Conservation (phyloP, 1,284 basidiomycete species). For the Cutaneotrichosporon cyanovorans region DNA sequence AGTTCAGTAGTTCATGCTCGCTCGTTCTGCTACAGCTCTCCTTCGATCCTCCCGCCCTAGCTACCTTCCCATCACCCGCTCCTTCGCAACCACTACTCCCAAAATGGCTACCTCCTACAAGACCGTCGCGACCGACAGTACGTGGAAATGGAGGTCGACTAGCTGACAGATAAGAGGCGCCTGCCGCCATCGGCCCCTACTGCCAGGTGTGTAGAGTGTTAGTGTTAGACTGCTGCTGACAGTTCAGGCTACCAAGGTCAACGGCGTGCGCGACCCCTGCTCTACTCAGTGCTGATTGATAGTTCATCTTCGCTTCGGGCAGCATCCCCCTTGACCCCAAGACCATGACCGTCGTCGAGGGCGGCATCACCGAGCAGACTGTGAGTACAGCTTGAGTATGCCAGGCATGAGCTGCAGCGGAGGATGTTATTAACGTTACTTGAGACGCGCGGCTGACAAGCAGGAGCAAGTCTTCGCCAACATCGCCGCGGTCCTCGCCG, state of each 20-base stretch:
- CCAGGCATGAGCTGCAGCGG: too few species aligned
- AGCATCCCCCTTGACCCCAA: slow-evolving; percentile 77
- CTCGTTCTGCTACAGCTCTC: too few species aligned
- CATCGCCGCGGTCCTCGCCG: slow-evolving; percentile 73
- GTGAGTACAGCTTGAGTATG: slow-evolving; percentile 29
- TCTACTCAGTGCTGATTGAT: neutral
- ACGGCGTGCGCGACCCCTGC: slow-evolving; percentile 49
- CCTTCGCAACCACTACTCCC: neutral
- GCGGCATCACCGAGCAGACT: slow-evolving; percentile 77
- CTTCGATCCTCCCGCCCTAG: too few species aligned
- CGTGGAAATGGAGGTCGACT: neutral
- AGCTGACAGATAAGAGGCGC: slow-evolving; percentile 55
- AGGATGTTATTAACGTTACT: too few species aligned
- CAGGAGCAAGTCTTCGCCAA: slow-evolving; percentile 75
- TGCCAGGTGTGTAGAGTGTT: slow-evolving; percentile 44
- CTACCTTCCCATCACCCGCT: too few species aligned
- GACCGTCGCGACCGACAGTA: neutral
- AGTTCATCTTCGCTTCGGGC: slow-evolving; percentile 78
- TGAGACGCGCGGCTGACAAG: too few species aligned
- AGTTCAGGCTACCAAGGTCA: slow-evolving; percentile 70
- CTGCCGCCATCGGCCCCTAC: slow-evolving; percentile 83
- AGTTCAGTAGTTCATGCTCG: too few species aligned
- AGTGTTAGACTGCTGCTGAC: slow-evolving; percentile 1
- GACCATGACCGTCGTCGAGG: slow-evolving; percentile 64
- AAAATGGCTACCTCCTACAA: neutral